These are phyloP conservation scores for Penicillium sp. DNA, from an alignment of 2,329 filamentous ascomycete species.

Conservation along the genomic window DNA sequence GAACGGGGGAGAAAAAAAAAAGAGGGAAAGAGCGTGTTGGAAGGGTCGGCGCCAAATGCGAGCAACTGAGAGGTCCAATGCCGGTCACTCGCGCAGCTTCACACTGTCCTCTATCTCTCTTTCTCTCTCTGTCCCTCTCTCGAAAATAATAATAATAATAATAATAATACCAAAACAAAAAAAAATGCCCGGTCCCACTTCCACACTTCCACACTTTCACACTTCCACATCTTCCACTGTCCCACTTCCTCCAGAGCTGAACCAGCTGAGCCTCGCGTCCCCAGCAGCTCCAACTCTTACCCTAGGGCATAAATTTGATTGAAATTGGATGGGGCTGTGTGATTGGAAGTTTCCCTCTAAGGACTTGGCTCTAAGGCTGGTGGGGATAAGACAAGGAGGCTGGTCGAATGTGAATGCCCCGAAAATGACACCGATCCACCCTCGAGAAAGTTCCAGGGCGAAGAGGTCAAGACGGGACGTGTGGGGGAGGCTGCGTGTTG, in stretches of 20 bases:
- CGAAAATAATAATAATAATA: too few relatives aligned
- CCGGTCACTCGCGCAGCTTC: background rate
- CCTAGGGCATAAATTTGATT: background rate
- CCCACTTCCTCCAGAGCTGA: conserved; percentile 2
- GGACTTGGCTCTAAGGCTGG: background rate
- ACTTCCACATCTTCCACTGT: background rate
- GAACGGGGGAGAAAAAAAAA: conserved; percentile 21
- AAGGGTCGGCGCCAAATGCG: conserved; percentile 40
- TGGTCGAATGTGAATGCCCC: conserved; percentile 2
- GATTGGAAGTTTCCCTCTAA: conserved; percentile 1
- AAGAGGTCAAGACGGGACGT: conserved; percentile 12
- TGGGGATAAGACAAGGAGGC: background rate
- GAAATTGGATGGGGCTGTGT: conserved; percentile 3
- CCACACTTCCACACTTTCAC: background rate
- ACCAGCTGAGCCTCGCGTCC: conserved; percentile 4
- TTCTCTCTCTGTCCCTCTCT: too few relatives aligned
- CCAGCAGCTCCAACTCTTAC: background rate
- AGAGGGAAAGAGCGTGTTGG: conserved; percentile 15
- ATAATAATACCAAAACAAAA: too few relatives aligned
- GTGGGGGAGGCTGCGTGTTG: conserved; percentile 11
- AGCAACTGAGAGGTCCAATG: conserved; percentile 32
- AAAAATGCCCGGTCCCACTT: conserved; percentile 5
- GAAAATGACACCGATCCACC: conserved; percentile 11
- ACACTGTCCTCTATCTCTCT: too few relatives aligned
- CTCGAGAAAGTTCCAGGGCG: conserved; percentile 12